Base-by-base conservation (phyloP, 257 asterid species). In the Cruciata laevipes region DNA sequence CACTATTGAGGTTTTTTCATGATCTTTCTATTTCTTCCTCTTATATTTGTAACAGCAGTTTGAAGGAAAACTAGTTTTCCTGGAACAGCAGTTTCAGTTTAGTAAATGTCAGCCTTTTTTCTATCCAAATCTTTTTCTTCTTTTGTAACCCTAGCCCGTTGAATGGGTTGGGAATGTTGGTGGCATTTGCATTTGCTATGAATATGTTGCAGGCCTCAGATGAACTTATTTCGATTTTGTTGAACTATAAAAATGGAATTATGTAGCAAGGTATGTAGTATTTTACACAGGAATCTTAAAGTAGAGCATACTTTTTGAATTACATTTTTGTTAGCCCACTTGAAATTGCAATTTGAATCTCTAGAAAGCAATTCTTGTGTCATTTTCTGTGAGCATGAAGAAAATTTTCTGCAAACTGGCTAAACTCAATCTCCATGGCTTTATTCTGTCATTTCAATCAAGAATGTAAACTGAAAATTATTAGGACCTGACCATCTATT, bases 1-100 rank as follows among this genome's bases (percentile, higher is more conserved):
- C 23, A 90, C 97, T 23, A 67, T 94, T 18, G 99, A 90, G 97
- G 99, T 90, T 18, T 38, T 71, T 59, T 67, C 10, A 35, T 77
- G 65, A 24, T 63, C 42, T 67, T 67, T 53, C 61, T n/a, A 17
- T 21, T 68, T 20, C 16, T 53, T 65, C n/a, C 38, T 21, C 51
- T 49, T 35, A 42, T 63, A 37, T 37, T 14, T 6, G 33, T 25
- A 62, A 62, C 53, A 17, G 42, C 23, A 18, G 44, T 51, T 65
- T 47, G 44, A 55, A 61, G 61, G 44, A 27, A 27, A 27, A 27
- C 0, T 21, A 2, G 11, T 31, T 7, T 21, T 31, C 18, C 33
- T 24, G 11, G 40, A 8, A 37, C 7, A 51, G 16, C 18, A 56
- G 61, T 49, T 47, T n/a, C 24, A 18, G 33, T 49, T 18, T 37